These are phyloP conservation scores for Butyriboletus loyo DNA, from an alignment of 768 basidiomycete genomes.

Conservation along the genomic window DNA sequence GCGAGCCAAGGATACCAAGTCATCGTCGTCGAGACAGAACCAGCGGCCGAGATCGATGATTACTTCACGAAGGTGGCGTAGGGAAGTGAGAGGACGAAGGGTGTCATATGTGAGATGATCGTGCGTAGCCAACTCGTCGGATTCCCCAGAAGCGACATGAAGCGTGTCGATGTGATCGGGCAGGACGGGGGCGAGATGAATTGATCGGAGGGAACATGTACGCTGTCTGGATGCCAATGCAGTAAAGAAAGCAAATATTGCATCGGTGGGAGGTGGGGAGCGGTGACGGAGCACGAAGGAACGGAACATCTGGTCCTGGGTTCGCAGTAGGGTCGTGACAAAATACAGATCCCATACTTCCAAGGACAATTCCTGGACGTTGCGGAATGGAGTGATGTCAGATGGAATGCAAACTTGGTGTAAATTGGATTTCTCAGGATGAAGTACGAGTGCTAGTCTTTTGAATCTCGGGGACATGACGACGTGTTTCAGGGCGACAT, in stretches of 20 bases:
- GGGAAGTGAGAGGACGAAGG: not conserved
- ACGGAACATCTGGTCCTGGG: not conserved
- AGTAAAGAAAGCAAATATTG: not conserved
- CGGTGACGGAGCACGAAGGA: not conserved
- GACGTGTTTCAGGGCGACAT: not conserved
- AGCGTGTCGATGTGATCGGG: not conserved
- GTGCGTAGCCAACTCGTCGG: not conserved
- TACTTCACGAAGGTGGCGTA: not conserved
- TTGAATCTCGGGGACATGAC: not conserved
- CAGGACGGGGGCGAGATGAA: not conserved
- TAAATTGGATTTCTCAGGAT: not conserved
- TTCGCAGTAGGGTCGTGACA: not conserved
- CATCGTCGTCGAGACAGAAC: conserved; percentile 5
- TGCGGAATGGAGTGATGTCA: not conserved
- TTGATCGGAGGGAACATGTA: not conserved
- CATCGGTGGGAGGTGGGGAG: not conserved
- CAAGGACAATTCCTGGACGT: not conserved
- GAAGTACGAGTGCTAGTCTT: not conserved
- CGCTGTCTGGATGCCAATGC: not conserved
- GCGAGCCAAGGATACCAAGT: not conserved
- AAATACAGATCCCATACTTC: not conserved
- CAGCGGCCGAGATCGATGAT: not conserved
- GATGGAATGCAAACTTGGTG: not conserved
- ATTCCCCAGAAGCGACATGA: not conserved
- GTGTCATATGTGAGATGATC: not conserved